A percentile compares a stretch with the other conserved stretches of the same genome.
phyloP scores from a whole-genome alignment of 176 grass and related monocot genomes.

The Carex littledalei region DNA sequence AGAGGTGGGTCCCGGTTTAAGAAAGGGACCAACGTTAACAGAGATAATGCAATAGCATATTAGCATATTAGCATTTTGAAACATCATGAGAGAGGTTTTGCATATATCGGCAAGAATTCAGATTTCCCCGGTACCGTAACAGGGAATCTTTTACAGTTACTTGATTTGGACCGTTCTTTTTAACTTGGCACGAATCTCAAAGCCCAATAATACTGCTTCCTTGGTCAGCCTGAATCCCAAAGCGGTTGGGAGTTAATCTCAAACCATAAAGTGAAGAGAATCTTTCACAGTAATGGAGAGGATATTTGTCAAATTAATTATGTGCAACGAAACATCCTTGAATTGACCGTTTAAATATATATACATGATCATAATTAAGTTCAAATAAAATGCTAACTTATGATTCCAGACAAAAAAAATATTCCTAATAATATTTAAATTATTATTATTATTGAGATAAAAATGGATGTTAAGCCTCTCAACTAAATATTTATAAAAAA shows the following conservation, averaged over 20 bases:
- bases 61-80: background rate
- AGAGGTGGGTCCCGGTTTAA: slow-evolving; percentile 11
- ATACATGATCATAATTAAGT: background rate
- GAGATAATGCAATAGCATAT: background rate
- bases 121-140: too few relatives aligned
- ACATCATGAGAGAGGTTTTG: background rate
- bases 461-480: too few relatives aligned
- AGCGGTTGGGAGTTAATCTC: too few relatives aligned
- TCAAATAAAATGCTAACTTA: background rate
- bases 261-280: too few relatives aligned
- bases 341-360: background rate
- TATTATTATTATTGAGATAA: too few relatives aligned
- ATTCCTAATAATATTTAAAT: background rate
- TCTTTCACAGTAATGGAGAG: too few relatives aligned
- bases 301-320: background rate
- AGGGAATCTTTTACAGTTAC: too few relatives aligned
- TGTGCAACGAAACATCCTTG: background rate
- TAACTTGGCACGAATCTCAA: too few relatives aligned
- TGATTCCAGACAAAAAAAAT: background rate
- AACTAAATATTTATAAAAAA: too few relatives aligned
- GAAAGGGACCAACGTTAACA: slow-evolving; percentile 1
- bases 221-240: too few relatives aligned
- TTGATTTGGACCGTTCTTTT: too few relatives aligned
- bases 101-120: background rate
- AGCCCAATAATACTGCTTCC: too few relatives aligned